phyloP scores from a whole-genome alignment of 345 rosid species.

The Salix caprea region DNA sequence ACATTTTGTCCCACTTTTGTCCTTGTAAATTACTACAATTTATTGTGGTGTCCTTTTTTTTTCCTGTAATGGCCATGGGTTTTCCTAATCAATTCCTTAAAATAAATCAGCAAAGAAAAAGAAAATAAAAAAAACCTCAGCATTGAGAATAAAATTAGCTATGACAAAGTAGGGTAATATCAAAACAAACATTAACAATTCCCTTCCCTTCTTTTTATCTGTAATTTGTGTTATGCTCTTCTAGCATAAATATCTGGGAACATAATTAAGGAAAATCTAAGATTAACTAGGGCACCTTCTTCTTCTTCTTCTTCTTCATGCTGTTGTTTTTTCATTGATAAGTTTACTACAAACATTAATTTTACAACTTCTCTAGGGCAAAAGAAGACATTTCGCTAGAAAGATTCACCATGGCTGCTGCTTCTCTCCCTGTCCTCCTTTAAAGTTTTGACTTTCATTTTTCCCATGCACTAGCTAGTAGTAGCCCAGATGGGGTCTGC shows the following conservation, averaged over 20 bases:
- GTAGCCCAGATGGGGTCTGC: neutral
- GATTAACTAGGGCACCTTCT: constrained; percentile 13
- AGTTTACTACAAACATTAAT: constrained; percentile 31
- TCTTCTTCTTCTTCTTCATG: too few relatives aligned
- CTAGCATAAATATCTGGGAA: constrained; percentile 12
- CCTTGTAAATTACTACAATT: too few relatives aligned
- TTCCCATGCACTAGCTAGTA: neutral
- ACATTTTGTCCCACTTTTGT: too few relatives aligned
- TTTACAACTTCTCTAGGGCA: constrained; percentile 32
- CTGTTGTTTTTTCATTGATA: constrained; percentile 8
- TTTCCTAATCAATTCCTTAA: too few relatives aligned
- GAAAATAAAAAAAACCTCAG: too few relatives aligned
- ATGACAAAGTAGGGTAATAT: neutral
- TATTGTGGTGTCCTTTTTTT: too few relatives aligned
- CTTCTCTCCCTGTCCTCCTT: constrained; percentile 3
- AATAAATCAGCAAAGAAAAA: too few relatives aligned
- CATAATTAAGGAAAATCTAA: neutral
- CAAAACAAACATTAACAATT: neutral
- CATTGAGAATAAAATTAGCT: too few relatives aligned
- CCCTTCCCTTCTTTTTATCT: neutral
- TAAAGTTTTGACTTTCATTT: constrained; percentile 6
- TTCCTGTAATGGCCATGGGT: too few relatives aligned
- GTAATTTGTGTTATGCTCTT: neutral
- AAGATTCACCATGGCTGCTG: constrained; percentile 13
- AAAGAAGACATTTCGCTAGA: constrained; percentile 12